phyloP scores from a whole-genome alignment of 1,284 basidiomycete species.

The Cystobasidium sp. region DNA sequence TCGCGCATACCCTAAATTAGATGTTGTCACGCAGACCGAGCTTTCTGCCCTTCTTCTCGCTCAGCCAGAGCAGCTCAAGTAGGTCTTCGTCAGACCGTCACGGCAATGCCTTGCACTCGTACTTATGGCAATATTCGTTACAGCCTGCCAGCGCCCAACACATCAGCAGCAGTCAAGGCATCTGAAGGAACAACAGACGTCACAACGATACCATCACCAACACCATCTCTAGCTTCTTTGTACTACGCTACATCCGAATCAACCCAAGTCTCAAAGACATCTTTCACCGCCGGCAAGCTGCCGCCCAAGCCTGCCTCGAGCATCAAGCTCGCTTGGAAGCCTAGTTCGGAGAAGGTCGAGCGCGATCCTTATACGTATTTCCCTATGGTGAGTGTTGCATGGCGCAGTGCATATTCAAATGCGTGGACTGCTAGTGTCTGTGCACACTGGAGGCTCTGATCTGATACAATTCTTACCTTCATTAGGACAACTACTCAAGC shows the following conservation, averaged over 20 bases:
- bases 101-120: not conserved
- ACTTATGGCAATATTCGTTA: not conserved
- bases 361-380: slow-evolving; percentile 36
- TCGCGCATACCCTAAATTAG: slow-evolving; percentile 36
- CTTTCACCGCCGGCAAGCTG: slow-evolving; percentile 24
- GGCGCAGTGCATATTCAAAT: not conserved
- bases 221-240: slow-evolving; percentile 40
- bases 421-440: too few species aligned
- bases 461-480: not conserved
- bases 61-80: slow-evolving; percentile 42
- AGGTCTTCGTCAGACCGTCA: not conserved
- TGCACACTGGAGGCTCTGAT: not conserved
- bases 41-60: slow-evolving; percentile 43
- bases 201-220: slow-evolving; percentile 38
- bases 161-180: slow-evolving; percentile 15
- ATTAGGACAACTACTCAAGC: slow-evolving; percentile 39
- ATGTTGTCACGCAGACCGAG: slow-evolving; percentile 40
- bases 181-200: slow-evolving; percentile 36
- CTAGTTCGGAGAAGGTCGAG: slow-evolving; percentile 18
- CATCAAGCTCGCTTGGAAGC: slow-evolving; percentile 33
- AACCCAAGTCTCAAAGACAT: slow-evolving; percentile 13
- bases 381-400: slow-evolving; percentile 27
- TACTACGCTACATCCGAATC: slow-evolving; percentile 31
- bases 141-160: slow-evolving; percentile 39
- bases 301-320: slow-evolving; percentile 31